Evolutionary conservation across 371 early-diverging fungal genomes (phyloP).

Genomic region (Quaeritorhiza haematococci): DNA sequence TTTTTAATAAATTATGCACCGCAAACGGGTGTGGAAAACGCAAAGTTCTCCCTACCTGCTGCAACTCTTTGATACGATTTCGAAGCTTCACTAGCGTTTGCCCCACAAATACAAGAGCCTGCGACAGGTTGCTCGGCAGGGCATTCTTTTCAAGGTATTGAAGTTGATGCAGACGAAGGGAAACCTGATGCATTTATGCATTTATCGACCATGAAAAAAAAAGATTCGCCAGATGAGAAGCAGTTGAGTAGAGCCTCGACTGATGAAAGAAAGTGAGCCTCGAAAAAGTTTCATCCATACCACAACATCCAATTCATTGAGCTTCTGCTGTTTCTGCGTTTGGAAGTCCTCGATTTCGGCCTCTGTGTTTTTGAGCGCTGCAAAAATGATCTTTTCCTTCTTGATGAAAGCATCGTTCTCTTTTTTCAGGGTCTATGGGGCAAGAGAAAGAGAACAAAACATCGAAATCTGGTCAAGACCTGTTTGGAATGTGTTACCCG

Average conservation of each 20-base stretch:
- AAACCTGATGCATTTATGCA: slow-evolving; percentile 19
- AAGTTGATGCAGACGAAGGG: slow-evolving; percentile 44
- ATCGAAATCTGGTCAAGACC: background rate
- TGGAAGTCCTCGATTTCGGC: slow-evolving; percentile 56
- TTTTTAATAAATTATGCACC: background rate
- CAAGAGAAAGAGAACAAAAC: background rate
- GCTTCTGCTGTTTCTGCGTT: slow-evolving; percentile 52
- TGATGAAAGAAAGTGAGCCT: background rate
- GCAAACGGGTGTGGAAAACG: background rate
- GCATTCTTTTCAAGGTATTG: slow-evolving; percentile 33
- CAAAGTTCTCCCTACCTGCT: slow-evolving; percentile 25
- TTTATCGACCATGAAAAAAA: too few species aligned
- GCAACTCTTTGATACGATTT: slow-evolving; percentile 43
- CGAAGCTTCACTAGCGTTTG: slow-evolving; percentile 35
- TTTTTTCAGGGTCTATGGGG: slow-evolving; percentile 40
- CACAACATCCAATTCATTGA: slow-evolving; percentile 54
- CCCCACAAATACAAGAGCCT: slow-evolving; percentile 44
- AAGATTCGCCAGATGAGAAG: too few species aligned
- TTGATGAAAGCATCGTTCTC: slow-evolving; percentile 51
- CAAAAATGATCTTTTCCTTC: slow-evolving; percentile 45
- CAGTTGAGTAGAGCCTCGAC: too few species aligned
- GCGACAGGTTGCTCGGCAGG: slow-evolving; percentile 33
- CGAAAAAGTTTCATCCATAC: slow-evolving; percentile 13
- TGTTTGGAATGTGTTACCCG: background rate
- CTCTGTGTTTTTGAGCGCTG: slow-evolving; percentile 38